Percentiles rank a stretch among this genome's conserved stretches.
Evolutionary conservation across 1,139 yeast species (phyloP).

Genomic region (Arxiozyma slooffiae): DNA sequence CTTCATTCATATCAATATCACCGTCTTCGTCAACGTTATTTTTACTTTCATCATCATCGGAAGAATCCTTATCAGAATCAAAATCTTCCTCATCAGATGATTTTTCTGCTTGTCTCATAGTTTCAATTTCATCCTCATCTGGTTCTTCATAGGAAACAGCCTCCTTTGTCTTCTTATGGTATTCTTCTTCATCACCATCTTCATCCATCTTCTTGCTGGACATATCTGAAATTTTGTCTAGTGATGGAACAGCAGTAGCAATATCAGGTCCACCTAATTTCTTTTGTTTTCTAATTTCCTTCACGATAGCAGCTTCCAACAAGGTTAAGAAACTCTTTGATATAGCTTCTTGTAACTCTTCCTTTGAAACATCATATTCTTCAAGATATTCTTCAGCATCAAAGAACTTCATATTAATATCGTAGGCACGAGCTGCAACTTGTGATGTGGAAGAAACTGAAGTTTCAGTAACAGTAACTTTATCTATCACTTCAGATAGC

Average conservation of each 20-base stretch:
- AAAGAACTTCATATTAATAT: conserved; percentile 65
- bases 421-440: conserved; percentile 62
- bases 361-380: conserved; percentile 81
- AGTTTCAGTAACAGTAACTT: conserved; percentile 79
- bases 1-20: conserved; percentile 32
- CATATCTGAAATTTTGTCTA: conserved; percentile 35
- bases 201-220: conserved; percentile 34
- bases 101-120: conserved; percentile 73
- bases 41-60: conserved; percentile 35
- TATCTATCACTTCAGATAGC: conserved; percentile 81
- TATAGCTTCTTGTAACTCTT: conserved; percentile 64
- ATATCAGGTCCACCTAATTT: conserved; percentile 48
- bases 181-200: conserved; percentile 62
- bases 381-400: conserved; percentile 66
- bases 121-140: conserved; percentile 84
- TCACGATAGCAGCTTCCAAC: conserved; percentile 63
- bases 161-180: conserved; percentile 58
- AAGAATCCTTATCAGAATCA: conserved; percentile 33
- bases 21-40: conserved; percentile 34
- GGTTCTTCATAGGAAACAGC: conserved; percentile 91
- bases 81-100: conserved; percentile 50
- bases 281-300: conserved; percentile 78
- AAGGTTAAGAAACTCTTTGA: conserved; percentile 54
- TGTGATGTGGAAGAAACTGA: conserved; percentile 47
- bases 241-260: conserved; percentile 63